Evolutionary conservation across 306 rosid species (phyloP).

Genomic region (Quercus wislizeni): DNA sequence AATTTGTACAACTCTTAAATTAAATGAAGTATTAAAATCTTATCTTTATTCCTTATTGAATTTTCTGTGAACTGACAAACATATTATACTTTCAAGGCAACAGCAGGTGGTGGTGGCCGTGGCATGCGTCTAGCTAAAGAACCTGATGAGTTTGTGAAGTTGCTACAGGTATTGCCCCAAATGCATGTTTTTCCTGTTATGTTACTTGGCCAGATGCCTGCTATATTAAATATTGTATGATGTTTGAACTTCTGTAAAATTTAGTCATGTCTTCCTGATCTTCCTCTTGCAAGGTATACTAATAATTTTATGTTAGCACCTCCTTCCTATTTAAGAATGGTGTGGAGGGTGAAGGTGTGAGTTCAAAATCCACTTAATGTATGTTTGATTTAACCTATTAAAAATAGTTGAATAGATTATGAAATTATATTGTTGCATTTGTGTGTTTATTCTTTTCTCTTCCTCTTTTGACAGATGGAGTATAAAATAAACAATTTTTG

Average conservation of each 20-base stretch:
- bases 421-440: not conserved
- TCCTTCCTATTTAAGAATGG: not conserved
- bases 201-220: not conserved
- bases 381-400: not conserved
- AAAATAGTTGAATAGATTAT: not conserved
- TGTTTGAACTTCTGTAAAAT: not conserved
- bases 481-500: not conserved
- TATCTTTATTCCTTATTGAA: slow-evolving; percentile 4
- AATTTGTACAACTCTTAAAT: no score
- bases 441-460: not conserved
- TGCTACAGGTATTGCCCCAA: slow-evolving; percentile 66
- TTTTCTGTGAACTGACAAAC: slow-evolving; percentile 35
- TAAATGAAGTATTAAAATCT: not conserved
- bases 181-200: slow-evolving; percentile 13
- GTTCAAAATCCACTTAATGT: not conserved
- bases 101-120: slow-evolving; percentile 99
- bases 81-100: slow-evolving; percentile 62
- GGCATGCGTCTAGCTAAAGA: slow-evolving; percentile 99
- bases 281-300: not conserved
- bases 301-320: not conserved
- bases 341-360: not conserved
- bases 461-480: not conserved
- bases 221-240: slow-evolving; percentile 1
- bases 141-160: slow-evolving; percentile 95
- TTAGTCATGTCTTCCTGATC: not conserved